A percentile compares a stretch with the other conserved stretches of the same genome.
Evolutionary conservation across 169 alveolate genomes (phyloP).

Genomic region (Plasmodium gonderi): DNA sequence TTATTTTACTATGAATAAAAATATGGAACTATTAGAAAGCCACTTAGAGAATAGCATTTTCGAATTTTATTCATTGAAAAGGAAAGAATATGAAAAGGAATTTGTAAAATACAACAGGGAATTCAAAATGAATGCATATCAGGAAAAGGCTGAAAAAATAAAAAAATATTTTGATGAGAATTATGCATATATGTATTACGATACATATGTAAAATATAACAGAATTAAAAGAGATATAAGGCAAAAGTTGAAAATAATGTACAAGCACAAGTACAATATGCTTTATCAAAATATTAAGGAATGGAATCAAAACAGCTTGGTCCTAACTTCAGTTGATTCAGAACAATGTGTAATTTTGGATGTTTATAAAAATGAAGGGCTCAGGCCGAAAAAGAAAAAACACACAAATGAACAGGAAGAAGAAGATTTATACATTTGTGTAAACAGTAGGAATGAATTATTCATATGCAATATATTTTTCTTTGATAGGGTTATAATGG

Average conservation of each 20-base stretch:
- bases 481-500: not conserved
- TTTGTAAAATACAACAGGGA: conserved; percentile 42
- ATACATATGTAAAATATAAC: conserved; percentile 30
- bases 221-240: not conserved
- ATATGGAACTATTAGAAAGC: not conserved
- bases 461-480: conserved; percentile 25
- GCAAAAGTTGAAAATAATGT: not conserved
- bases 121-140: conserved; percentile 8
- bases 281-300: not conserved
- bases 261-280: conserved; percentile 32
- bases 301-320: not conserved
- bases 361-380: not conserved
- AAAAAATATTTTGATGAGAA: conserved; percentile 30
- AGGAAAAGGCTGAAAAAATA: not conserved
- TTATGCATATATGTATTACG: conserved; percentile 45
- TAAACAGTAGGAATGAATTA: conserved; percentile 8
- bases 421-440: conserved; percentile 13
- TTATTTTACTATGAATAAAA: not conserved
- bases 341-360: conserved; percentile 20
- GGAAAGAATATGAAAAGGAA: conserved; percentile 35
- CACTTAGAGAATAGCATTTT: not conserved
- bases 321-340: conserved; percentile 1
- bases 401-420: not conserved
- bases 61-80: conserved; percentile 22
- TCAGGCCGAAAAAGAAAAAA: not conserved